Evolutionary conservation across 2,329 filamentous ascomycete genomes (phyloP).

Genomic region (Cladosporium sp.): DNA sequence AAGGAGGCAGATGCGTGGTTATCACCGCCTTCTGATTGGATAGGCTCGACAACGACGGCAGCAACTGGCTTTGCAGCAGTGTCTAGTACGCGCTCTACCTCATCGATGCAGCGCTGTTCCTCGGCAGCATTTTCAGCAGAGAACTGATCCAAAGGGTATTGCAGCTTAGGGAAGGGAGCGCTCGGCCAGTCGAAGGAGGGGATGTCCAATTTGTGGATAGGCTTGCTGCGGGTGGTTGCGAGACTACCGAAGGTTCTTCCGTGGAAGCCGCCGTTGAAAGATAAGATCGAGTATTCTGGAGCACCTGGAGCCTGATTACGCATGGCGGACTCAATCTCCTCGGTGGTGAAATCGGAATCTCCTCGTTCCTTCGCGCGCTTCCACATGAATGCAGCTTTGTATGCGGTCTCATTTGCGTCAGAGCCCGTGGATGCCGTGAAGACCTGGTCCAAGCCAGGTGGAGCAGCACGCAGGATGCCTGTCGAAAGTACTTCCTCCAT

Average conservation of each 20-base stretch:
- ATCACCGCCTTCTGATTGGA: conserved; percentile 87
- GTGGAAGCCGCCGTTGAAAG: conserved; percentile 82
- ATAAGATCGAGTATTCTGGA: conserved; percentile 73
- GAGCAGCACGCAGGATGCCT: conserved; percentile 73
- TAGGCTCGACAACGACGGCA: conserved; percentile 77
- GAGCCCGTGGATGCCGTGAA: conserved; percentile 84
- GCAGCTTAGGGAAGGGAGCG: conserved; percentile 76
- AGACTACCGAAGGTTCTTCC: conserved; percentile 80
- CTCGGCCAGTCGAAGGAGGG: conserved; percentile 94
- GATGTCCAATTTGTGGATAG: conserved; percentile 89
- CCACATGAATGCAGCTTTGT: conserved; percentile 92
- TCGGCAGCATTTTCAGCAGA: conserved; percentile 69
- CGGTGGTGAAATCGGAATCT: conserved; percentile 47
- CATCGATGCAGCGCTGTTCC: conserved; percentile 71
- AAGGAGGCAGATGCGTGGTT: conserved; percentile 83
- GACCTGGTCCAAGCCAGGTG: conserved; percentile 76
- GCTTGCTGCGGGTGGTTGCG: conserved; percentile 82
- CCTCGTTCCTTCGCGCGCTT: conserved; percentile 57
- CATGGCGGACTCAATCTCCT: conserved; percentile 71
- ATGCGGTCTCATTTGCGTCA: conserved; percentile 86
- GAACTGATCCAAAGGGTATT: conserved; percentile 76
- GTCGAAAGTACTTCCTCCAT: conserved; percentile 72
- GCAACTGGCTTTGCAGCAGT: conserved; percentile 71
- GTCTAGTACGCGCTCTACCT: conserved; percentile 74
- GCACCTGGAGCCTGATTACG: conserved; percentile 73